phyloP scores from a whole-genome alignment of 2,329 filamentous ascomycete species.

The Celoporthe dispersa region DNA sequence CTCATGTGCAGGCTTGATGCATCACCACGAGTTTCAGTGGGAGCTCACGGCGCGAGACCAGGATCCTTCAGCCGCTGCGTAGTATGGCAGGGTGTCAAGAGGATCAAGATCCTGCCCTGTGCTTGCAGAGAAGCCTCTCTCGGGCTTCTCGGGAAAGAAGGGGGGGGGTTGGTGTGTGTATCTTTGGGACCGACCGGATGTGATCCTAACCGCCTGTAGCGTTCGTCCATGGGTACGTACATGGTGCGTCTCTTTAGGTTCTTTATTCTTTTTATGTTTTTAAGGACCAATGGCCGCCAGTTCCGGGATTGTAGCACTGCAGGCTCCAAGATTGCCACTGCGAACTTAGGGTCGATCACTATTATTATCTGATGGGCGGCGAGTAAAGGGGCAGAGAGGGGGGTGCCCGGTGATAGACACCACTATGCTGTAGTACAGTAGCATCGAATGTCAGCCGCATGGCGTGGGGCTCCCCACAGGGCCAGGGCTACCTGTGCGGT shows the following conservation, averaged over 20 bases:
- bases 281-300: background rate
- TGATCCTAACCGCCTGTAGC: background rate
- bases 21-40: slow-evolving; percentile 3
- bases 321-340: background rate
- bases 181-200: background rate
- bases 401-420: background rate
- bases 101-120: background rate
- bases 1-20: background rate
- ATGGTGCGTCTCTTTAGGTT: background rate
- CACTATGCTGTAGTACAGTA: background rate
- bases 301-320: background rate
- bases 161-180: background rate
- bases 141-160: background rate
- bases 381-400: background rate
- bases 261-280: no score
- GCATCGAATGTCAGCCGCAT: background rate
- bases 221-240: background rate
- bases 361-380: background rate
- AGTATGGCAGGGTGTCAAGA: background rate
- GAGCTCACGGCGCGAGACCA: background rate
- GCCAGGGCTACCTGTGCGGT: background rate
- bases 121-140: background rate
- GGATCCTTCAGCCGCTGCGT: slow-evolving; percentile 12
- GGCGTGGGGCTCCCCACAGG: background rate
- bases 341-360: background rate